Base-by-base conservation (phyloP, 345 rosid genomes). In the Ricinus communis region DNA sequence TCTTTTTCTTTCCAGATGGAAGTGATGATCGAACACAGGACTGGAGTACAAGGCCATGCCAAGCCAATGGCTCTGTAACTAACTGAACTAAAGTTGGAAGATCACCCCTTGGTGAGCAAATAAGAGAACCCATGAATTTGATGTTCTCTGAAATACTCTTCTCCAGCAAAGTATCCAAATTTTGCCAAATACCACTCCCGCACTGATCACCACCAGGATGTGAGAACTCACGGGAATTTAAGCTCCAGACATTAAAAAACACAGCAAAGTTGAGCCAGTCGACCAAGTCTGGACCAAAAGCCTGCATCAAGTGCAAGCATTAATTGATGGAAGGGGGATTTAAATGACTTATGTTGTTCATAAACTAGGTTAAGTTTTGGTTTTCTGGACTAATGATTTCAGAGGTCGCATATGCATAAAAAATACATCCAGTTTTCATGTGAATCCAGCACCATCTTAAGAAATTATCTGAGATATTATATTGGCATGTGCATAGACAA, bases 1-100 rank as follows among this genome's bases (percentile, higher is more conserved):
- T 96, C 87, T 92, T 95, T 81, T 93, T 96, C 84, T 89, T 92
- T 77, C 98, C 98, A 51, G 94, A 81, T 62, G 98, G 98, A 77
- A 84, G 74, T 51, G 83, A 84, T 8, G 85, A 77, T 38, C 98
- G 91, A 30, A 87, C 83, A 52, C 85, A 87, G 25, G 91, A 88
- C 74, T 89, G 98, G 40, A 96, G 80, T 36, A 96, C 71, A 68
- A 96, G 85, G 56, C 80, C 66, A 72, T 89, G 97, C 97, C 98
- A 96, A 5, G 98, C 93, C 79, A 96, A 75, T 9, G 99, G 96
- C 81, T 96, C 95, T 4, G 95, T 80, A 66, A 91, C 85, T 65
- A 93, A 74, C 74, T 81, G 89, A 59, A 93, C 87, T 81, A 96
- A 71, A 63, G 67, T 58, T 49, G 87, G 79, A 71, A 91, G 76